phyloP scores from a whole-genome alignment of 1,139 yeast species.

The Candida glucosophila region DNA sequence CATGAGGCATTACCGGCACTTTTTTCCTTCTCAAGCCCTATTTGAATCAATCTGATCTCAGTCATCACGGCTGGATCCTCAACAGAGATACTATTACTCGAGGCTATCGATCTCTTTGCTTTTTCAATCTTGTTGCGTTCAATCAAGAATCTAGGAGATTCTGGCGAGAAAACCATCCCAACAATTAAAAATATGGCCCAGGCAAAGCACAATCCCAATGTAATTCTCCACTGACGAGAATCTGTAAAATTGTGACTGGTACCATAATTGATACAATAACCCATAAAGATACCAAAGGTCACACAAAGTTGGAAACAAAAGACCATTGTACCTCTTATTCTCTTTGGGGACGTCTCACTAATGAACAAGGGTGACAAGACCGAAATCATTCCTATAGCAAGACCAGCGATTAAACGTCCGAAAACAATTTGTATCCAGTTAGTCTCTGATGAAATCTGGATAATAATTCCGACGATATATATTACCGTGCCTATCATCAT shows the following conservation, averaged over 20 bases:
- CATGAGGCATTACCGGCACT: conserved; percentile 63
- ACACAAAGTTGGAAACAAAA: conserved; percentile 62
- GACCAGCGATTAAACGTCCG: conserved; percentile 62
- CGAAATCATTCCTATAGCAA: conserved; percentile 63
- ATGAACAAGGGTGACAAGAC: conserved; percentile 62
- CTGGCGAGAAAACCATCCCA: conserved; percentile 57
- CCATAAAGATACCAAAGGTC: conserved; percentile 62
- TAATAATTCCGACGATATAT: conserved; percentile 40
- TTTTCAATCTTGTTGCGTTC: conserved; percentile 30
- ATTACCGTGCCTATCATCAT: conserved; percentile 35
- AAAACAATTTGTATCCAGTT: conserved; percentile 45
- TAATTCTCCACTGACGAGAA: conserved; percentile 58
- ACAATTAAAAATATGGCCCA: conserved; percentile 43
- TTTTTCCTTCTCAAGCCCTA: conserved; percentile 56
- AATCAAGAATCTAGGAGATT: conserved; percentile 48
- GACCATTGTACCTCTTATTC: conserved; percentile 64
- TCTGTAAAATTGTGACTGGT: conserved; percentile 39
- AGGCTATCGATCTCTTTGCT: conserved; percentile 47
- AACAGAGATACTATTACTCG: conserved; percentile 50
- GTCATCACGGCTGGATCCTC: conserved; percentile 51
- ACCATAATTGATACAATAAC: conserved; percentile 60
- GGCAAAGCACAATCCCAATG: conserved; percentile 52
- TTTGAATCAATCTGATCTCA: conserved; percentile 53
- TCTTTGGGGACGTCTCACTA: conserved; percentile 64
- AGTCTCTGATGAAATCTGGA: conserved; percentile 31